A percentile compares a stretch with the other conserved stretches of the same genome.
Conservation (phyloP, 352 stramenopile genomes). For the Phytophthora pinifolia region DNA sequence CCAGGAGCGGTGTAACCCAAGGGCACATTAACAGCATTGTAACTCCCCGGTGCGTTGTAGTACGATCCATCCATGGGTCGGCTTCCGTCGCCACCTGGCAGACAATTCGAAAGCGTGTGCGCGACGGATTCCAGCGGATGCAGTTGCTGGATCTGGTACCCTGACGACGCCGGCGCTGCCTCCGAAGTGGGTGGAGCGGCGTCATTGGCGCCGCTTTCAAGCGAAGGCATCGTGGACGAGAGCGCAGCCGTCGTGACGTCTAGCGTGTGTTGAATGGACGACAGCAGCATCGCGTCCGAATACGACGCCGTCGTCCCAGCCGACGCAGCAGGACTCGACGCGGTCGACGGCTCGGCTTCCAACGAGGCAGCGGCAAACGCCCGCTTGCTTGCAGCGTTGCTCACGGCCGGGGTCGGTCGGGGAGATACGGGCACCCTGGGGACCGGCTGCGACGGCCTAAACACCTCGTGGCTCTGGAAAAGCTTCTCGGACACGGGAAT, state of each 20-base stretch:
- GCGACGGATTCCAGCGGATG: constrained; percentile 31
- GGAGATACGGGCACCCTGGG: constrained; percentile 15
- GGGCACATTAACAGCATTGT: constrained; percentile 10
- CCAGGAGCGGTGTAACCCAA: constrained; percentile 5
- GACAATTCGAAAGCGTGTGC: constrained; percentile 41
- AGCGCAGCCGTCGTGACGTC: constrained; percentile 20
- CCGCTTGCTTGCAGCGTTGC: constrained; percentile 3
- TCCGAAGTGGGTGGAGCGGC: constrained; percentile 1
- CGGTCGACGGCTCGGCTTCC: constrained; percentile 5
- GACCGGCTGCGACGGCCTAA: constrained; percentile 15
- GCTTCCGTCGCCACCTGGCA: constrained; percentile 25
- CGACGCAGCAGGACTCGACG: background rate
- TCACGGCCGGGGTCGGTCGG: background rate
- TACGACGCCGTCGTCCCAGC: constrained; percentile 11
- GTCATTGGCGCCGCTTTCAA: constrained; percentile 11
- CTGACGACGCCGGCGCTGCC: background rate
- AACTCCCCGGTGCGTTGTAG: constrained; percentile 19
- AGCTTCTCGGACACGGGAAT: constrained; percentile 53
- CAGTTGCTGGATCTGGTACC: constrained; percentile 33
- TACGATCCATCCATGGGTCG: constrained; percentile 20
- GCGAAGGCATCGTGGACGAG: constrained; percentile 5
- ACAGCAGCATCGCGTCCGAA: constrained; percentile 51
- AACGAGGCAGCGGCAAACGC: constrained; percentile 6
- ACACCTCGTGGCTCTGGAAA: constrained; percentile 44
- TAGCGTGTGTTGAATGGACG: constrained; percentile 45